Conservation (phyloP, 2,329 filamentous ascomycete genomes). For the Cladophialophora psammophila region DNA sequence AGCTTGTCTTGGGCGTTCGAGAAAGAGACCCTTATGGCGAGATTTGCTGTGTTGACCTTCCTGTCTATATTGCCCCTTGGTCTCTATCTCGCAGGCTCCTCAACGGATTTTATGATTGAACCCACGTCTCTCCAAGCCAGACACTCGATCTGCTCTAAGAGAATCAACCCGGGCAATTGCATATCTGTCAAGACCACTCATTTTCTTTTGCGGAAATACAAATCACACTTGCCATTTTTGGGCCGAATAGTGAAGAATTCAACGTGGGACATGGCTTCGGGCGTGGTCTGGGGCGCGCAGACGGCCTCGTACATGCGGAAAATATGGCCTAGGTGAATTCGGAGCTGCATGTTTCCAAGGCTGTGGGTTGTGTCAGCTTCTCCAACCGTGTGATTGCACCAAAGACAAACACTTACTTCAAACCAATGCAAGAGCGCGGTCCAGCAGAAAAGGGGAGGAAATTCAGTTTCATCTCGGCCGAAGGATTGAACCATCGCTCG, state of each 20-base stretch:
- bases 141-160: no score
- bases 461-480: slow-evolving; percentile 15
- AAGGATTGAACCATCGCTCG: slow-evolving; percentile 41
- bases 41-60: no score
- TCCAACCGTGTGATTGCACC: background rate
- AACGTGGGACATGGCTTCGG: slow-evolving; percentile 41
- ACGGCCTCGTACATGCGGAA: slow-evolving; percentile 8
- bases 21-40: no score
- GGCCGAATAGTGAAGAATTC: slow-evolving; percentile 47
- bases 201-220: slow-evolving; percentile 16
- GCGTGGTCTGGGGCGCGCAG: slow-evolving; percentile 9
- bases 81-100: no score
- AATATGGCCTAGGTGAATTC: slow-evolving; percentile 21
- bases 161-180: no score
- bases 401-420: slow-evolving; percentile 12
- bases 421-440: slow-evolving; percentile 17
- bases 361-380: background rate
- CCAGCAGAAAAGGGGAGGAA: slow-evolving; percentile 20
- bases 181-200: no score
- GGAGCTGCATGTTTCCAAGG: slow-evolving; percentile 19
- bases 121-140: no score
- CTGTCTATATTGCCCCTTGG: no score
- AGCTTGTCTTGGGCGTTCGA: no score
- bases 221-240: slow-evolving; percentile 41
- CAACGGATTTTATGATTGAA: no score